Evolutionary conservation across 1,284 basidiomycete genomes (phyloP).

Genomic region (Tylopilus sp.): DNA sequence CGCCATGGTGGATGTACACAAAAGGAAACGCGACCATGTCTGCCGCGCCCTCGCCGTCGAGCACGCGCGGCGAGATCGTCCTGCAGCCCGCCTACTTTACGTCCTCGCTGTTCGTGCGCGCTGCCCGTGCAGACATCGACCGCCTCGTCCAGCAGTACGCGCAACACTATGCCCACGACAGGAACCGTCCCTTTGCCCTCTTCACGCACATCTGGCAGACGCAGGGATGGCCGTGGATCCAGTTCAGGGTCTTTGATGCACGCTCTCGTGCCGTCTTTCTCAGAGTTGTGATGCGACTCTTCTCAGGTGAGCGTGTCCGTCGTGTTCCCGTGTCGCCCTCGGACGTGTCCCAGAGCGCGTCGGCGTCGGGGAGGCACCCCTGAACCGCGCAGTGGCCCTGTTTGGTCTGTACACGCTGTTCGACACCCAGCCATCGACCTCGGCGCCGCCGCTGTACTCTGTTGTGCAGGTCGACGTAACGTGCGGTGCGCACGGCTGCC

Average conservation of each 20-base stretch:
- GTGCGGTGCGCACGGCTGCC: slow-evolving; percentile 45
- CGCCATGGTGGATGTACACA: slow-evolving; percentile 10
- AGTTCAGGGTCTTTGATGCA: slow-evolving; percentile 67
- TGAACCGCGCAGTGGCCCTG: slow-evolving; percentile 55
- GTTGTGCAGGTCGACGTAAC: slow-evolving; percentile 55
- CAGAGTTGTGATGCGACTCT: slow-evolving; percentile 56
- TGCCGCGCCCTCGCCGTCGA: slow-evolving; percentile 42
- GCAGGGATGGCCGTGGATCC: slow-evolving; percentile 70
- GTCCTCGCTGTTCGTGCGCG: slow-evolving; percentile 64
- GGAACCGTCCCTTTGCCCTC: slow-evolving; percentile 52
- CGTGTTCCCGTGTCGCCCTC: not conserved
- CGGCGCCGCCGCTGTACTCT: slow-evolving; percentile 49
- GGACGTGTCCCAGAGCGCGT: slow-evolving; percentile 49
- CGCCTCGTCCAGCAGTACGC: slow-evolving; percentile 50
- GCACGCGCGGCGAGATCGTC: slow-evolving; percentile 53
- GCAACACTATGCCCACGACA: slow-evolving; percentile 40
- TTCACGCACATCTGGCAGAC: slow-evolving; percentile 70
- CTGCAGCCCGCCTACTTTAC: slow-evolving; percentile 75
- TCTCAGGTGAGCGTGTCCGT: slow-evolving; percentile 50
- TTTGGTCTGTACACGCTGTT: slow-evolving; percentile 71
- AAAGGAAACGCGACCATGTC: slow-evolving; percentile 32
- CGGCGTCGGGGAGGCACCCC: slow-evolving; percentile 45
- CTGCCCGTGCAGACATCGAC: slow-evolving; percentile 64
- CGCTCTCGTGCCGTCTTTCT: slow-evolving; percentile 62
- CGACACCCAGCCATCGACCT: slow-evolving; percentile 57